phyloP scores from a whole-genome alignment of 495 filamentous ascomycete species.

The Mytilinidion resinicola region DNA sequence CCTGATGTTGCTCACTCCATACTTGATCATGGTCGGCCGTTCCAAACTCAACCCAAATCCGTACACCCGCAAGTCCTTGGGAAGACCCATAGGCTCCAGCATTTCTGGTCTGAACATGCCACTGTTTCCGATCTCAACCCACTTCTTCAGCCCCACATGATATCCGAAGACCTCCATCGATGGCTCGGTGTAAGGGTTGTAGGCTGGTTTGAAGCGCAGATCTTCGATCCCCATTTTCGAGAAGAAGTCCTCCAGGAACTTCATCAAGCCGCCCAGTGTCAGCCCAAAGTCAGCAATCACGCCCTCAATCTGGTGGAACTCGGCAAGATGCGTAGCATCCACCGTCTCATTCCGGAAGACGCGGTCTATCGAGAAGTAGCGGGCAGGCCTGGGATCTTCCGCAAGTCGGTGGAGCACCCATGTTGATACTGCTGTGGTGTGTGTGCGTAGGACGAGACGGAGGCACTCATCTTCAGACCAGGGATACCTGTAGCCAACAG shows the following conservation, averaged over 20 bases:
- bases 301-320: conserved; percentile 98
- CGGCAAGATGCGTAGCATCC: conserved; percentile 90
- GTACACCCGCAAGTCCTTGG: conserved; percentile 80
- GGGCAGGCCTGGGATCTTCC: conserved; percentile 68
- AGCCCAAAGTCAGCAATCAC: conserved; percentile 94
- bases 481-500: conserved; percentile 90
- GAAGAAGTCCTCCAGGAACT: conserved; percentile 97
- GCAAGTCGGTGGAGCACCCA: conserved; percentile 87
- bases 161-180: conserved; percentile 94
- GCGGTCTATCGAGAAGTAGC: conserved; percentile 95
- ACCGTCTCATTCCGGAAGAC: conserved; percentile 96
- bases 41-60: conserved; percentile 88
- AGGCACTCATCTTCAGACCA: conserved; percentile 86
- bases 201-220: conserved; percentile 93
- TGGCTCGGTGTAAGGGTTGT: conserved; percentile 97
- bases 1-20: conserved; percentile 39
- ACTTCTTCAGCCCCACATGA: conserved; percentile 82
- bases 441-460: conserved; percentile 85
- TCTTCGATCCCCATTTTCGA: conserved; percentile 86
- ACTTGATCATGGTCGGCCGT: conserved; percentile 97
- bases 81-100: conserved; percentile 83
- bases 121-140: conserved; percentile 95
- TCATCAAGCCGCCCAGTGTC: conserved; percentile 86
- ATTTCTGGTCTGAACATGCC: conserved; percentile 98
- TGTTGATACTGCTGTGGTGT: conserved; percentile 86